These are phyloP conservation scores for Microsporum ferrugineum DNA, from an alignment of 2,329 filamentous ascomycete genomes.

Conservation along the genomic window DNA sequence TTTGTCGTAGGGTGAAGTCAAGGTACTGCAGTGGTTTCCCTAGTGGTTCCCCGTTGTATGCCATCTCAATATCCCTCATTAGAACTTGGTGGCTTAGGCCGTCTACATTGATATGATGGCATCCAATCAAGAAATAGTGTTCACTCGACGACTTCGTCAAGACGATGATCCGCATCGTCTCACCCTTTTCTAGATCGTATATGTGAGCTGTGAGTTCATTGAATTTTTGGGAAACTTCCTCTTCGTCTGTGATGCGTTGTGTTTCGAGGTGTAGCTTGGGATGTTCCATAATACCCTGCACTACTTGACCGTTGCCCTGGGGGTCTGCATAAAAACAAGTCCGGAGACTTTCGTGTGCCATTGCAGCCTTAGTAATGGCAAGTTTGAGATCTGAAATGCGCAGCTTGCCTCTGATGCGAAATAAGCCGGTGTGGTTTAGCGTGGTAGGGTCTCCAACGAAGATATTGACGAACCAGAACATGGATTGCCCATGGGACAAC, in stretches of 20 bases:
- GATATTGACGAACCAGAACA: slow-evolving; percentile 25
- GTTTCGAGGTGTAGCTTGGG: background rate
- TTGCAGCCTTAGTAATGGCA: slow-evolving; percentile 25
- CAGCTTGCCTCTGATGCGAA: slow-evolving; percentile 26
- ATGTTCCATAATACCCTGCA: background rate
- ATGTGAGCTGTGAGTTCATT: slow-evolving; percentile 19
- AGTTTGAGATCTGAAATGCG: slow-evolving; percentile 20
- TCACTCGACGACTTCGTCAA: background rate
- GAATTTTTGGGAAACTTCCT: slow-evolving; percentile 8
- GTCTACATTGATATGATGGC: slow-evolving; percentile 44
- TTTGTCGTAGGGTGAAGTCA: too few relatives aligned
- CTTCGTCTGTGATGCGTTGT: background rate
- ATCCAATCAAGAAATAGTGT: slow-evolving; percentile 35
- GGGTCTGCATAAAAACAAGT: slow-evolving; percentile 21
- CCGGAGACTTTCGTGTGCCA: slow-evolving; percentile 25
- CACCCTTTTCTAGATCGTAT: slow-evolving; percentile 31
- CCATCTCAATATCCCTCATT: too few relatives aligned
- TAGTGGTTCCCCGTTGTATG: too few relatives aligned
- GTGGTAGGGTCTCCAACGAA: slow-evolving; percentile 25
- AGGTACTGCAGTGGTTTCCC: too few relatives aligned
- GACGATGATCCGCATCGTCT: slow-evolving; percentile 17
- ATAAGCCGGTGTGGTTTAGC: slow-evolving; percentile 30
- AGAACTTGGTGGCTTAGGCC: slow-evolving; percentile 25
- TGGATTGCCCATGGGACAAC: slow-evolving; percentile 29
- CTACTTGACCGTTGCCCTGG: background rate